Percentiles rank a stretch among this genome's conserved stretches.
These are phyloP conservation scores for Avena atlantica DNA, from an alignment of 176 grass and related monocot genomes.

Conservation along the genomic window DNA sequence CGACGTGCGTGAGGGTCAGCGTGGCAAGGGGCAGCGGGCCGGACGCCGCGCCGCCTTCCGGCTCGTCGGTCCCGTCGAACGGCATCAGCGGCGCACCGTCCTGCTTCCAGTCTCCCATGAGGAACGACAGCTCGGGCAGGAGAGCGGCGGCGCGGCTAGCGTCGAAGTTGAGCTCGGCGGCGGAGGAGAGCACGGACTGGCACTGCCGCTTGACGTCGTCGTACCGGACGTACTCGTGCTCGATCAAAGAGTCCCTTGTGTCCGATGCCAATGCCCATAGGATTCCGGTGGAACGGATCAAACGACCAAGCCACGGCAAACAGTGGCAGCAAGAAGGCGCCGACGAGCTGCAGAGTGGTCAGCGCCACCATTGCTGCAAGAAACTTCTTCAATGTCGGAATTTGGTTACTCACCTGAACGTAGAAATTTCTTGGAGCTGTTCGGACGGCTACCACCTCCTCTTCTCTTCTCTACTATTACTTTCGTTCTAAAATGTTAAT, in stretches of 20 bases:
- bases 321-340: constrained; percentile 39
- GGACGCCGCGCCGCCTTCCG: not conserved
- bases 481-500: too few species aligned
- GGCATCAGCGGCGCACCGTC: constrained; percentile 58
- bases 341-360: not conserved
- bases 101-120: constrained; percentile 73
- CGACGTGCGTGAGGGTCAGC: constrained; percentile 71
- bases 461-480: too few species aligned
- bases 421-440: too few species aligned
- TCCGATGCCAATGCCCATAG: not conserved
- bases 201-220: constrained; percentile 61
- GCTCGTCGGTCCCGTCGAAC: constrained; percentile 60
- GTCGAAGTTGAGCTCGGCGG: constrained; percentile 55
- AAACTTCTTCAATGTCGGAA: not conserved
- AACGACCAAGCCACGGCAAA: constrained; percentile 22
- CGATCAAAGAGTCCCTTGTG: constrained; percentile 45
- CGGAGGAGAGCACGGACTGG: constrained; percentile 54
- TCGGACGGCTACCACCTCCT: too few species aligned
- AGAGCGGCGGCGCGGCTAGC: constrained; percentile 54
- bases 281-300: constrained; percentile 24
- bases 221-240: constrained; percentile 68
- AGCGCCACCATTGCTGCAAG: constrained; percentile 18
- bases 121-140: constrained; percentile 60
- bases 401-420: constrained; percentile 25
- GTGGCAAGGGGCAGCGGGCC: constrained; percentile 46